A percentile compares a stretch with the other conserved stretches of the same genome.
These are phyloP conservation scores for Tilletiopsis washingtonensis DNA, from an alignment of 1,284 basidiomycete genomes.

Conservation along the genomic window DNA sequence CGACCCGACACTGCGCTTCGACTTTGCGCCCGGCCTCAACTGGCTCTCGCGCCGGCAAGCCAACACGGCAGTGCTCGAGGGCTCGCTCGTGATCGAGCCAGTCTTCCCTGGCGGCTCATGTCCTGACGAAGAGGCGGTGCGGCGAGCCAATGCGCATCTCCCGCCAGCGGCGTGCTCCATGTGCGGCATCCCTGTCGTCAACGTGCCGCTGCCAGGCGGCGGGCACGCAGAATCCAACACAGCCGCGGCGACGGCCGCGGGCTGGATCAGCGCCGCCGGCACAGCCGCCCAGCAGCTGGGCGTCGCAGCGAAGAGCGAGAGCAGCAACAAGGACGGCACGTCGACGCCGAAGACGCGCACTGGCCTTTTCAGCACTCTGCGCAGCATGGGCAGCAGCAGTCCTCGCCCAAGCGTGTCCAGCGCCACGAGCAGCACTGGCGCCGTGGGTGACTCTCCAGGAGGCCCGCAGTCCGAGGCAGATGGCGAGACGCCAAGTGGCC, in stretches of 20 bases:
- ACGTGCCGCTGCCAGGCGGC: conserved; percentile 31
- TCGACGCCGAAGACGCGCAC: conserved; percentile 15
- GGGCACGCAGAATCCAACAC: background rate
- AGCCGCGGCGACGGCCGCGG: conserved; percentile 1
- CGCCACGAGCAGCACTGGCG: background rate
- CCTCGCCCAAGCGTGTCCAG: conserved; percentile 1
- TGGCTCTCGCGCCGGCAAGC: conserved; percentile 87
- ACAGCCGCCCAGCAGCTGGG: conserved; percentile 2
- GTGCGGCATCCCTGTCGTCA: conserved; percentile 38
- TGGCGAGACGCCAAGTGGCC: no score
- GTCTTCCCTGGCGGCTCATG: conserved; percentile 52
- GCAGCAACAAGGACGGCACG: background rate
- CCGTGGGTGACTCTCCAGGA: no score
- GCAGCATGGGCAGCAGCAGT: conserved; percentile 4
- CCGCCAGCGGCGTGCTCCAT: conserved; percentile 40
- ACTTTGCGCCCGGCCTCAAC: conserved; percentile 85
- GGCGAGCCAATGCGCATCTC: conserved; percentile 23
- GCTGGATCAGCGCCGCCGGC: conserved; percentile 7
- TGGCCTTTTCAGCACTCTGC: conserved; percentile 18
- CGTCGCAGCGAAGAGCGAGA: background rate
- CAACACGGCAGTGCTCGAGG: conserved; percentile 72
- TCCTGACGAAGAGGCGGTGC: conserved; percentile 29
- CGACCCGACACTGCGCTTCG: conserved; percentile 83
- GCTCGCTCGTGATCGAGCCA: conserved; percentile 86
- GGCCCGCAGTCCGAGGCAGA: background rate